These are phyloP conservation scores for Cornus controversa DNA, from an alignment of 148 eudicot genomes.

Conservation along the genomic window DNA sequence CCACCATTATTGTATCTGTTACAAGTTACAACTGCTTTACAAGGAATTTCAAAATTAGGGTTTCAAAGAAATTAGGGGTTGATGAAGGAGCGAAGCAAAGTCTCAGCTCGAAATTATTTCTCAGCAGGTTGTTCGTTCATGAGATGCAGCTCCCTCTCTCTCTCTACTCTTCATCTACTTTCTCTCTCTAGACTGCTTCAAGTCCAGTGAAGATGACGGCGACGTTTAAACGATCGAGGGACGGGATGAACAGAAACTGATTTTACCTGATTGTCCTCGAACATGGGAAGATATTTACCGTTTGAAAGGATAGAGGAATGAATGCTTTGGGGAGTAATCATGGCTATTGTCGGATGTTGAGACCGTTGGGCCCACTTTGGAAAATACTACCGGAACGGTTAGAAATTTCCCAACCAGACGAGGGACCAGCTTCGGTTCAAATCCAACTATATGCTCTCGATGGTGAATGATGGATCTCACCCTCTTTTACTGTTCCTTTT, in stretches of 20 bases:
- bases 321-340: background rate
- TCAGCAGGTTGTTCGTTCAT: background rate
- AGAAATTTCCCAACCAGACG: background rate
- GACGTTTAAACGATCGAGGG: slow-evolving; percentile 26
- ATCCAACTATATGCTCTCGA: background rate
- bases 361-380: background rate
- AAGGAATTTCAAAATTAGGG: background rate
- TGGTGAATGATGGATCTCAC: background rate
- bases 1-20: slow-evolving; percentile 45
- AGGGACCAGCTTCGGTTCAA: background rate
- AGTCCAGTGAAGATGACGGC: slow-evolving; percentile 13
- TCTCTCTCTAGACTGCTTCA: slow-evolving; percentile 1
- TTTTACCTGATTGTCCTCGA: slow-evolving; percentile 21
- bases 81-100: background rate
- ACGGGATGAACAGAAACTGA: slow-evolving; percentile 15
- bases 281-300: background rate
- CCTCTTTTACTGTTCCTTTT: background rate
- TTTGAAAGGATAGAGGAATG: background rate
- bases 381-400: background rate
- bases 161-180: background rate
- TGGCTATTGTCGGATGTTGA: background rate
- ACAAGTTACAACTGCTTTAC: background rate
- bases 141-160: slow-evolving; percentile 4
- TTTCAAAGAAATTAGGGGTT: background rate
- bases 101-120: background rate